Conservation (phyloP, 345 rosid genomes). For the Microcos paniculata region DNA sequence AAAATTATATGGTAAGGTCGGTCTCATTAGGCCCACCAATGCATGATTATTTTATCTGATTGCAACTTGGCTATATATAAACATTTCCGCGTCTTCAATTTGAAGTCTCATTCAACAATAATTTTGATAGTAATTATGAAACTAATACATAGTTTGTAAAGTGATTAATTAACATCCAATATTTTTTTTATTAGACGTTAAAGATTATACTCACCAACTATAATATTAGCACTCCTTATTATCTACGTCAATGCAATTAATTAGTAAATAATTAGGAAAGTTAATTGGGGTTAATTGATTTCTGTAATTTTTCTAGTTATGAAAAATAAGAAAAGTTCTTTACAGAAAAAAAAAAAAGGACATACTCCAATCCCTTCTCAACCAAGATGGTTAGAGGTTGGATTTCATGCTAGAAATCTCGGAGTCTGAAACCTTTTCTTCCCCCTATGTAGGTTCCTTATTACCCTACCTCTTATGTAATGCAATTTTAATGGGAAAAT, state of each 20-base stretch:
- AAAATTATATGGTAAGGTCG: background rate
- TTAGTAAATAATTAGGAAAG: background rate
- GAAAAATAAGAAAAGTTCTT: too few species aligned
- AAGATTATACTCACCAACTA: background rate
- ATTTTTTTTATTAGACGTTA: background rate
- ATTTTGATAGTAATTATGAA: constrained; percentile 1
- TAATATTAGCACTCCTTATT: background rate
- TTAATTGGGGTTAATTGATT: too few species aligned
- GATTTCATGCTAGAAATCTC: too few species aligned
- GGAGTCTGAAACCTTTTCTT: too few species aligned
- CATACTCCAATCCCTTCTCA: too few species aligned
- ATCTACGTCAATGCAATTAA: background rate
- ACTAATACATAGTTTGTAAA: background rate
- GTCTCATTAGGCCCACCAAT: background rate
- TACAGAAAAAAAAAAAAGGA: too few species aligned
- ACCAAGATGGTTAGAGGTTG: too few species aligned
- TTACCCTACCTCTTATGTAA: too few species aligned
- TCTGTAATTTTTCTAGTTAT: too few species aligned
- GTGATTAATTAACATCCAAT: background rate
- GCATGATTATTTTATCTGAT: background rate
- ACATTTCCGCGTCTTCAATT: background rate
- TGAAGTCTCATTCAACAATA: background rate
- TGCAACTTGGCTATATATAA: background rate
- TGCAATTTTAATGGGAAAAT: too few species aligned
- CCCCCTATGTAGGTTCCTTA: too few species aligned